Evolutionary conservation across 352 stramenopile species (phyloP).

Genomic region (Pythium diclinum): DNA sequence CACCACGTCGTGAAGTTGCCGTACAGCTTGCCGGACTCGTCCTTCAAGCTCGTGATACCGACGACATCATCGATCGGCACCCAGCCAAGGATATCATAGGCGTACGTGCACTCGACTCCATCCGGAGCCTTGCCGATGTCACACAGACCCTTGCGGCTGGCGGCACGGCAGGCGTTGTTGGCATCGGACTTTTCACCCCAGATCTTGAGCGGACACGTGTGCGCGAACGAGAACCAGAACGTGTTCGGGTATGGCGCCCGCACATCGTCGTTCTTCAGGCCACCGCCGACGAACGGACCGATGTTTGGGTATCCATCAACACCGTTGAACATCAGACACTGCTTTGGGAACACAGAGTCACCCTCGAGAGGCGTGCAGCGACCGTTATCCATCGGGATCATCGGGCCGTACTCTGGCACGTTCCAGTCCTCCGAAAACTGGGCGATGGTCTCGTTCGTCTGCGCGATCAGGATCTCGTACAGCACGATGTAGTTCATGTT

Average conservation of each 20-base stretch:
- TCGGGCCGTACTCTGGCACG: slow-evolving; percentile 24
- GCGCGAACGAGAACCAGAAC: slow-evolving; percentile 38
- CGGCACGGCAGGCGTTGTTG: slow-evolving; percentile 34
- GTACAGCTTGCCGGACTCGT: slow-evolving; percentile 38
- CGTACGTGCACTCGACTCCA: slow-evolving; percentile 65
- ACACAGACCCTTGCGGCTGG: slow-evolving; percentile 53
- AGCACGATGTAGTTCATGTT: slow-evolving; percentile 43
- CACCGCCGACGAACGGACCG: slow-evolving; percentile 48
- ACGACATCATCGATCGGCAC: slow-evolving; percentile 77
- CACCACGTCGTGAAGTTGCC: slow-evolving; percentile 64
- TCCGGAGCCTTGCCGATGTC: slow-evolving; percentile 43
- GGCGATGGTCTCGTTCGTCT: slow-evolving; percentile 33
- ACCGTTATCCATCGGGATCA: slow-evolving; percentile 26
- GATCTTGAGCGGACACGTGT: slow-evolving; percentile 42
- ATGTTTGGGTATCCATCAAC: slow-evolving; percentile 33
- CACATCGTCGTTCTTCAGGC: slow-evolving; percentile 21
- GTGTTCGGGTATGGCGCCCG: slow-evolving; percentile 29
- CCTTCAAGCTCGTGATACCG: slow-evolving; percentile 61
- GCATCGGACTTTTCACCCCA: slow-evolving; percentile 20
- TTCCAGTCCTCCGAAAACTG: slow-evolving; percentile 26
- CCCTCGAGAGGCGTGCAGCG: slow-evolving; percentile 17
- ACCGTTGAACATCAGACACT: slow-evolving; percentile 42
- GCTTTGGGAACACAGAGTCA: slow-evolving; percentile 16
- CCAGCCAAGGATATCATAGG: slow-evolving; percentile 76
- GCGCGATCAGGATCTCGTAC: slow-evolving; percentile 34